Base-by-base conservation (phyloP, 208 protist genomes). In the Phytomonas francai region DNA sequence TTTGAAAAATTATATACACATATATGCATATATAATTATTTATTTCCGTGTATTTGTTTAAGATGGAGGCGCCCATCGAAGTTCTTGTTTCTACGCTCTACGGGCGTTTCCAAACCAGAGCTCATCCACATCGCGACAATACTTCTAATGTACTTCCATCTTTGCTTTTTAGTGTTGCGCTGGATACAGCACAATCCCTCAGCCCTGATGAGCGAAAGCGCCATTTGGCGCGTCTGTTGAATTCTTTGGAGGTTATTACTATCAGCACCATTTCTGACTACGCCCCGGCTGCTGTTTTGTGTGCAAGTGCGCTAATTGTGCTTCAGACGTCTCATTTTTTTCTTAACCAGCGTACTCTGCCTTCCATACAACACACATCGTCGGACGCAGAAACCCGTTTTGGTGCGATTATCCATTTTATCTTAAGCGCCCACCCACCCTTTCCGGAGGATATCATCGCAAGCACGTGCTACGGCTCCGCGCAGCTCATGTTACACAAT, bases 381-480 rank as follows among this genome's bases (percentile, higher is more conserved):
- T 39, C 9, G 34, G 34, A 39, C 34, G 28, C 57, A 31, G 61
- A 36, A 54, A 12, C 62, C 5, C 33, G 49, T 39, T 77, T 74
- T 66, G 64, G 79, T 68, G 36, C 65, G 2, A 62, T 51, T 34
- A 78, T 78, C 68, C 62, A 79, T 59, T 76, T 71, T 19, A 56
- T 92, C 7, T 64, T 92, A 25, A 19, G 42, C 2, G 76, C 80
- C 3, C 70, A 84, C 11, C 83, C 83, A 19, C 77, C 83, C 8
- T 82, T 81, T 61, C 27, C 79, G 14, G 68, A 63, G 34, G 67
- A 71, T 59, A 70, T 83, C 19, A 34, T 76, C 58, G 59, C 63
- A 34, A 65, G 78, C 6, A 77, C 74, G 42, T 83, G 73, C 64
- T 88, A 79, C 78, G 73, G 72, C 29, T 67, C 77, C 28, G 83